Conservation (phyloP, 1,139 yeast genomes). For the Kurtzmaniella natalensis region DNA sequence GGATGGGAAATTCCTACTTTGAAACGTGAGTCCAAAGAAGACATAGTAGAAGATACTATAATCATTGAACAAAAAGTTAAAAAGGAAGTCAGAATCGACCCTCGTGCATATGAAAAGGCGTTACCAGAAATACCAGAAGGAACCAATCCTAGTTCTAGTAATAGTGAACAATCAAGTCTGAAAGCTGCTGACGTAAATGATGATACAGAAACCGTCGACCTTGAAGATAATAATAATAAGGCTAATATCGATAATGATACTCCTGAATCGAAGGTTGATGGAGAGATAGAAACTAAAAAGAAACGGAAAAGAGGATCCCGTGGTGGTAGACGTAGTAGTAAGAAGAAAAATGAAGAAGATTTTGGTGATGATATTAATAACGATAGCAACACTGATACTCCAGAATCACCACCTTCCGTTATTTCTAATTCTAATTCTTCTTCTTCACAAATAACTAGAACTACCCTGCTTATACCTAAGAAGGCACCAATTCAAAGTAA, state of each 20-base stretch:
- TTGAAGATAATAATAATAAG: slow-evolving; percentile 7
- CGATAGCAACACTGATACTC: no score
- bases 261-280: slow-evolving; percentile 4
- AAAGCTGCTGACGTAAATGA: slow-evolving; percentile 3
- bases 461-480: slow-evolving; percentile 5
- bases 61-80: slow-evolving; percentile 3
- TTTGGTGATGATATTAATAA: slow-evolving; percentile 10
- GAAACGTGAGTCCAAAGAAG: no score
- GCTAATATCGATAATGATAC: slow-evolving; percentile 3
- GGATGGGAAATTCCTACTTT: slow-evolving; percentile 5
- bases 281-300: slow-evolving; percentile 19
- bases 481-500: slow-evolving; percentile 18
- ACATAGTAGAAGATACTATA: slow-evolving; percentile 5
- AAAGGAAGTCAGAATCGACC: slow-evolving; percentile 2
- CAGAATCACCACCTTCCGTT: no score
- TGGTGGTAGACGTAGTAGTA: slow-evolving; percentile 61
- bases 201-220: slow-evolving; percentile 4
- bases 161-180: slow-evolving; percentile 1
- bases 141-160: background rate
- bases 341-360: slow-evolving; percentile 19
- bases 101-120: slow-evolving; percentile 2
- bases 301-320: slow-evolving; percentile 82
- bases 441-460: background rate
- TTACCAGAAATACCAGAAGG: background rate
- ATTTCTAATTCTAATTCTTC: no score